Conservation (phyloP, 345 rosid genomes). For the Gossypioides kirkii region DNA sequence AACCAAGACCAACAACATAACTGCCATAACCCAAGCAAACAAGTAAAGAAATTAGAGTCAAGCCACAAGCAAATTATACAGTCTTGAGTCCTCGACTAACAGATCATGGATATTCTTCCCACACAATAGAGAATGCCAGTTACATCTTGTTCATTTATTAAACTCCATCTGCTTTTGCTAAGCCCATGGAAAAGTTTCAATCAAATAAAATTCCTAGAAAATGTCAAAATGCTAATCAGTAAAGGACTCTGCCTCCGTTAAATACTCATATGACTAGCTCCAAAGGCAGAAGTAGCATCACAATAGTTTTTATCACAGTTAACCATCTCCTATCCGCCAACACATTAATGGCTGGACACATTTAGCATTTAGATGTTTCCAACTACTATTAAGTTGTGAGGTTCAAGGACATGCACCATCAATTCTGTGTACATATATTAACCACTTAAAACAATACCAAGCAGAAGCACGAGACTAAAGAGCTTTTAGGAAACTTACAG, state of each 20-base stretch:
- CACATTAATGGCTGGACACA: background rate
- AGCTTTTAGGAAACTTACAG: conserved; percentile 42
- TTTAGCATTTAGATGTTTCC: background rate
- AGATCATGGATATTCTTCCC: background rate
- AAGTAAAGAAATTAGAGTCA: background rate
- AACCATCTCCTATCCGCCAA: background rate
- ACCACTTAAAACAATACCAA: background rate
- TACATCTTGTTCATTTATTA: background rate
- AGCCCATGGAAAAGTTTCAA: background rate
- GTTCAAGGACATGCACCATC: background rate
- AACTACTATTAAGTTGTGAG: background rate
- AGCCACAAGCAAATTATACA: background rate
- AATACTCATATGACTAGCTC: background rate
- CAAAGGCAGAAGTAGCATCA: background rate
- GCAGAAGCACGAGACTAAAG: background rate
- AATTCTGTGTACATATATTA: background rate
- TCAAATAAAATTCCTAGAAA: background rate
- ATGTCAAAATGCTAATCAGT: background rate
- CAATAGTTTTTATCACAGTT: background rate
- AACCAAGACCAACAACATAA: background rate
- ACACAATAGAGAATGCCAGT: background rate
- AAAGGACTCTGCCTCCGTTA: background rate
- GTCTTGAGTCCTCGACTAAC: background rate
- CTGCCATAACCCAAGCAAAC: background rate
- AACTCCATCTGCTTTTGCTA: background rate